Base-by-base conservation (phyloP, 805 yeast species). In the Starmerella cellae region DNA sequence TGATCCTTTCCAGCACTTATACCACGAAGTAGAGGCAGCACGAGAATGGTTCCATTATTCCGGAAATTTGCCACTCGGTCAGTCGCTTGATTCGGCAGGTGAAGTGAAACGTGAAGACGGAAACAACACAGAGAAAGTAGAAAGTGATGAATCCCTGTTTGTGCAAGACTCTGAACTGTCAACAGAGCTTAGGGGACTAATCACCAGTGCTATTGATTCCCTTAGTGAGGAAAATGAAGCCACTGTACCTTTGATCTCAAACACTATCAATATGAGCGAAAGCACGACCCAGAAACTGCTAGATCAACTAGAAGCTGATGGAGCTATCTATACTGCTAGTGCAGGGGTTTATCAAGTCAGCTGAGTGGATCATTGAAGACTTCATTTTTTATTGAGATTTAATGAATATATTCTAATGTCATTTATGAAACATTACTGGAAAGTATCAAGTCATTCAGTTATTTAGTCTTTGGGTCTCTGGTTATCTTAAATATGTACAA, bases 1-100 rank as follows among this genome's bases (percentile, higher is more conserved):
- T 11, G 37, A 31, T 5, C 47, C 51, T 5, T 75, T 77, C 55
- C 74, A 75, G 54, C 68, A 78, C 20, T 55, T 74, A 6, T 77
- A 74, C 56, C 84, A 79, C 55, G 67, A 71, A 51, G 59, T 79
- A 43, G 68, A 71, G 49, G 79, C 82, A 2, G 66, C 76, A 39
- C 56, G 66, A 35, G 62, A 64, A 44, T 75, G 69, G 52, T 54
- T 71, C 63, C 48, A 49, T 37, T 50, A 38, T 24, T 51, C 54
- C 5, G 58, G 58, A 9, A 56, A 31, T 9, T 18, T 42, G 27
- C 45, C 48, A 6, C 19, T 47, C 5, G 46, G 38, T 32, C 20
- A 24, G 24, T 16, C 37, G 14, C 14, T 35, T 8, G 28, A 18
- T 3, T 27, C 9, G 4, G 17, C 20, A 6, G 28, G 13, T 14